phyloP scores from a whole-genome alignment of 805 yeast species.

The Danielia oregonensis region DNA sequence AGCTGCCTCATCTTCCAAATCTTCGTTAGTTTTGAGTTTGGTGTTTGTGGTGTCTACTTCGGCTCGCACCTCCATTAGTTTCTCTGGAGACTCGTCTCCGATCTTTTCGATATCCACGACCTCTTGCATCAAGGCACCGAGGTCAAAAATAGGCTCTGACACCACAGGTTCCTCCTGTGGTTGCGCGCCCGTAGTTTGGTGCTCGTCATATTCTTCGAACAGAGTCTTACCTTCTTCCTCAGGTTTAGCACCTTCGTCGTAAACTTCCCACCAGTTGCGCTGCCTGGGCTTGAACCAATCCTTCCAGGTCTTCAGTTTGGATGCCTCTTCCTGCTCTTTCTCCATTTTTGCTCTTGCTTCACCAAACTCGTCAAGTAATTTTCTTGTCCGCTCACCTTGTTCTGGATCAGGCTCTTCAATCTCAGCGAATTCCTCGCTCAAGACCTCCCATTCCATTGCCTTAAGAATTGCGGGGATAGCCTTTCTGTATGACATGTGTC shows the following conservation, averaged over 20 bases:
- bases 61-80: conserved; percentile 6
- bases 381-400: conserved; percentile 75
- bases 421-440: conserved; percentile 89
- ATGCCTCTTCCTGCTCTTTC: conserved; percentile 30
- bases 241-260: conserved; percentile 27
- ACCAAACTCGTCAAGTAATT: conserved; percentile 79
- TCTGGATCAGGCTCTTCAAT: conserved; percentile 96
- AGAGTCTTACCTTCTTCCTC: conserved; percentile 7
- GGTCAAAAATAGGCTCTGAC: conserved; percentile 36
- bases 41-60: conserved; percentile 4
- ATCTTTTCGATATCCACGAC: conserved; percentile 42
- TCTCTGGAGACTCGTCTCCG: conserved; percentile 18
- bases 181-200: conserved; percentile 10
- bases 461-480: conserved; percentile 82
- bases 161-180: conserved; percentile 5
- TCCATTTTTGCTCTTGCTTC: conserved; percentile 69
- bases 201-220: conserved; percentile 16
- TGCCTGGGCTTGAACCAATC: conserved; percentile 46
- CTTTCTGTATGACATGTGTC: conserved; percentile 96
- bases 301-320: conserved; percentile 43
- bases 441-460: conserved; percentile 70
- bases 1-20: conserved; percentile 12
- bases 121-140: conserved; percentile 41
- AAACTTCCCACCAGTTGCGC: conserved; percentile 58
- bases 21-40: conserved; percentile 7